Conservation (phyloP, 805 yeast species). For the Candida saitoana region DNA sequence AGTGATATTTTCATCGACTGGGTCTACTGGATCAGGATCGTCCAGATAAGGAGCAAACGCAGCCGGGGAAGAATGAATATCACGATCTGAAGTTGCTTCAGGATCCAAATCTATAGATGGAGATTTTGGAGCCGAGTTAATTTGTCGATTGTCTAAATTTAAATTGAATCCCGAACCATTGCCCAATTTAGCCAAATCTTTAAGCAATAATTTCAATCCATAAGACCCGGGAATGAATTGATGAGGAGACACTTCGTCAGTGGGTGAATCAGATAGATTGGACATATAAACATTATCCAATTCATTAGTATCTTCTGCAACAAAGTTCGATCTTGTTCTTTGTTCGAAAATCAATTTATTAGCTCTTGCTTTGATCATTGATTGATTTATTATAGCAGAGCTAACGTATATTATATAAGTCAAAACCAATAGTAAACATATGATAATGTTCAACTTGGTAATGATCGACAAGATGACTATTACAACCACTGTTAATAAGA, state of each 20-base stretch:
- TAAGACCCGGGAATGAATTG: slow-evolving; percentile 20
- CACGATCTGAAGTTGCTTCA: not conserved
- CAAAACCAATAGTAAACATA: slow-evolving; percentile 53
- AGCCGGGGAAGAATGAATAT: not conserved
- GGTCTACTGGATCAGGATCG: not conserved
- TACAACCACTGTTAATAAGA: slow-evolving; percentile 46
- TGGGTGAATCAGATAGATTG: slow-evolving; percentile 20
- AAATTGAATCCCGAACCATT: slow-evolving; percentile 1
- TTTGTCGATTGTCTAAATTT: not conserved
- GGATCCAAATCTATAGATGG: not conserved
- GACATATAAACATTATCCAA: slow-evolving; percentile 19
- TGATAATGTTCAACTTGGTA: slow-evolving; percentile 51
- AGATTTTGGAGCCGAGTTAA: slow-evolving; percentile 1
- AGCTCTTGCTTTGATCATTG: slow-evolving; percentile 13
- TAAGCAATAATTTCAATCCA: slow-evolving; percentile 29
- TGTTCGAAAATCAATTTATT: slow-evolving; percentile 14
- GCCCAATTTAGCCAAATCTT: slow-evolving; percentile 25
- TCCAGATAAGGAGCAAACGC: slow-evolving; percentile 1
- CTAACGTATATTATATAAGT: slow-evolving; percentile 59
- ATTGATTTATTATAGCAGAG: slow-evolving; percentile 34
- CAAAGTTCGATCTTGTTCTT: slow-evolving; percentile 21
- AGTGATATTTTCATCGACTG: not conserved
- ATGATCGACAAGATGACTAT: slow-evolving; percentile 51
- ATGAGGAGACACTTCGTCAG: slow-evolving; percentile 20
- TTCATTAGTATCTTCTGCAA: slow-evolving; percentile 5